phyloP scores from a whole-genome alignment of 2,329 filamentous ascomycete species.

The Macrophomina phaseolina region DNA sequence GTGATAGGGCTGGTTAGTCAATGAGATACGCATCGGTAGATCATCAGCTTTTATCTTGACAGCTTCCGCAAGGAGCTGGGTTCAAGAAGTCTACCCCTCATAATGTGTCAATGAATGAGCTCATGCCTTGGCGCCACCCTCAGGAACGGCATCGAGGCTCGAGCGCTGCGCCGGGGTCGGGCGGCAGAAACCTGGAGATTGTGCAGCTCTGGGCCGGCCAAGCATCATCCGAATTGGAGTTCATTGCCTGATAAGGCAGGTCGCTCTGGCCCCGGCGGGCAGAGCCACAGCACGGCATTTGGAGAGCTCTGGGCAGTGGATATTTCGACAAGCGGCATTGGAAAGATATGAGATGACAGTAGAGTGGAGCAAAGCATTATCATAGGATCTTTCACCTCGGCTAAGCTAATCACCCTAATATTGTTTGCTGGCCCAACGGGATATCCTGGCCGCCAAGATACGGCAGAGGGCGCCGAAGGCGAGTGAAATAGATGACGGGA shows the following conservation, averaged over 20 bases:
- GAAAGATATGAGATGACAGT: neutral
- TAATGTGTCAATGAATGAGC: constrained; percentile 16
- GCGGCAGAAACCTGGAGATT: constrained; percentile 11
- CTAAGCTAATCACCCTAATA: neutral
- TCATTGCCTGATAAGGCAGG: constrained; percentile 39
- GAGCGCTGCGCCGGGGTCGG: neutral
- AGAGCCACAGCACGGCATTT: constrained; percentile 3
- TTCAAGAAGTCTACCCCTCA: constrained; percentile 13
- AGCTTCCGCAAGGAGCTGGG: constrained; percentile 21
- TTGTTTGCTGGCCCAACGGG: neutral
- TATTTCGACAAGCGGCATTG: neutral
- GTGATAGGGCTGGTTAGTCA: neutral
- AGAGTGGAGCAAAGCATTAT: neutral
- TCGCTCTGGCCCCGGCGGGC: constrained; percentile 27
- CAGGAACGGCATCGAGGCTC: constrained; percentile 16
- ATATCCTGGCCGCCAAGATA: neutral
- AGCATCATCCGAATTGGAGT: constrained; percentile 25
- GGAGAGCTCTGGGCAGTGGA: neutral
- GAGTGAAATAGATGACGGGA: neutral
- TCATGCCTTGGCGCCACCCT: constrained; percentile 10
- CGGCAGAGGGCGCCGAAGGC: neutral
- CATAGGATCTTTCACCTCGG: neutral
- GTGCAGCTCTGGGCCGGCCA: constrained; percentile 5
- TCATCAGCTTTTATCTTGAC: constrained; percentile 28
- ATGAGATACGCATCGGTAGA: constrained; percentile 28